Conservation (phyloP, 176 grass and related monocot species). For the Bonia amplexicaulis region DNA sequence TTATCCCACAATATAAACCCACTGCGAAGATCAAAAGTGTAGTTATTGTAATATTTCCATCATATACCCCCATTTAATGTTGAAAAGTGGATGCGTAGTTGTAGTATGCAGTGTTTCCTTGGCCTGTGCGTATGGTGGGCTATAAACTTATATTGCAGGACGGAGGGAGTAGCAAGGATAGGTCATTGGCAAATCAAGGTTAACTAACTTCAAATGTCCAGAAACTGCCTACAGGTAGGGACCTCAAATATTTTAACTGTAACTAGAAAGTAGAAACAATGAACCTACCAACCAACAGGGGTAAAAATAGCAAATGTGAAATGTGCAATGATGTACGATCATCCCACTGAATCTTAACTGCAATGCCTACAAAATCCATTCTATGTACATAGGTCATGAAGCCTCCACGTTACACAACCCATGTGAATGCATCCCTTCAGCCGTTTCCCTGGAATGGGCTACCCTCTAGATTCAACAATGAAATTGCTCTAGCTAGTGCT, state of each 20-base stretch:
- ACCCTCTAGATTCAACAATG: background rate
- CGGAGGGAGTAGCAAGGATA: background rate
- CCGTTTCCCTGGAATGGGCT: background rate
- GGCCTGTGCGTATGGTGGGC: too few species aligned
- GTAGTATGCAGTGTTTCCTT: too few species aligned
- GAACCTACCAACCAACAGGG: background rate
- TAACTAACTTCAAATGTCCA: background rate
- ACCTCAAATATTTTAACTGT: background rate
- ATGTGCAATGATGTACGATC: background rate
- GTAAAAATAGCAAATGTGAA: background rate
- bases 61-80: too few species aligned
- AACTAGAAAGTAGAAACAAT: background rate
- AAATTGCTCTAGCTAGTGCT: background rate
- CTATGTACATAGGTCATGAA: background rate
- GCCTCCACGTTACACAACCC: background rate
- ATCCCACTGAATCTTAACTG: slow-evolving; percentile 9
- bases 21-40: too few species aligned
- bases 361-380: background rate
- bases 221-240: background rate
- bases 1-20: too few species aligned
- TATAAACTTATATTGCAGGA: too few species aligned
- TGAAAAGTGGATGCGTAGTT: too few species aligned
- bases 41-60: too few species aligned
- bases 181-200: background rate
- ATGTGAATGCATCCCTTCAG: background rate